Percentiles rank a stretch among this genome's conserved stretches.
These are phyloP conservation scores for Trichoderma virens DNA, from an alignment of 495 filamentous ascomycete species.

Conservation along the genomic window DNA sequence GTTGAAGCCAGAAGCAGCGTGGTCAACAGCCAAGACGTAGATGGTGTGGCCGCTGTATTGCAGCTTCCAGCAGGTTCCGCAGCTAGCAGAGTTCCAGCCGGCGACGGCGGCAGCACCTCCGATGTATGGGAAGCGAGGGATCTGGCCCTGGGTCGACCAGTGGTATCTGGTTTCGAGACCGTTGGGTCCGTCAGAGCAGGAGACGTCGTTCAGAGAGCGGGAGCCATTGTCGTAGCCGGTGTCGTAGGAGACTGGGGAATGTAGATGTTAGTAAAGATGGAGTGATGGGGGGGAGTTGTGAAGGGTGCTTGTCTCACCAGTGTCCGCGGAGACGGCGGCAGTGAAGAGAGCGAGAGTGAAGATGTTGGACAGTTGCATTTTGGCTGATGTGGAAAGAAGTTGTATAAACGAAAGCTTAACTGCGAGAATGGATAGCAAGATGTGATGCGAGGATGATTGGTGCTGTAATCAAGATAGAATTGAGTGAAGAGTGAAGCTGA, in stretches of 20 bases:
- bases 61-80: slow-evolving; percentile 64
- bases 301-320: slow-evolving; percentile 16
- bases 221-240: slow-evolving; percentile 45
- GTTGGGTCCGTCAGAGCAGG: slow-evolving; percentile 53
- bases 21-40: slow-evolving; percentile 61
- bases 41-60: slow-evolving; percentile 53
- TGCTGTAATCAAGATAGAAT: not conserved
- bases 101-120: slow-evolving; percentile 53
- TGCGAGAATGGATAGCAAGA: not conserved
- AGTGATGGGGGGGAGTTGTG: slow-evolving; percentile 10
- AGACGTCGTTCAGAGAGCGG: slow-evolving; percentile 36
- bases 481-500: not conserved
- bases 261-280: slow-evolving; percentile 14
- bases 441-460: not conserved
- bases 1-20: slow-evolving; percentile 52
- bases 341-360: slow-evolving; percentile 29
- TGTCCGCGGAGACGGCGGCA: slow-evolving; percentile 28
- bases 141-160: slow-evolving; percentile 35
- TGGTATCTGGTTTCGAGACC: slow-evolving; percentile 48
- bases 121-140: slow-evolving; percentile 52
- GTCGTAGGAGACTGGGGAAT: slow-evolving; percentile 45
- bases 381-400: slow-evolving; percentile 16
- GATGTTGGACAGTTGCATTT: slow-evolving; percentile 46
- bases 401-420: slow-evolving; percentile 2
- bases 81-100: slow-evolving; percentile 51